Evolutionary conservation across 1,284 basidiomycete species (phyloP).

Genomic region (Trichosporon faecale): DNA sequence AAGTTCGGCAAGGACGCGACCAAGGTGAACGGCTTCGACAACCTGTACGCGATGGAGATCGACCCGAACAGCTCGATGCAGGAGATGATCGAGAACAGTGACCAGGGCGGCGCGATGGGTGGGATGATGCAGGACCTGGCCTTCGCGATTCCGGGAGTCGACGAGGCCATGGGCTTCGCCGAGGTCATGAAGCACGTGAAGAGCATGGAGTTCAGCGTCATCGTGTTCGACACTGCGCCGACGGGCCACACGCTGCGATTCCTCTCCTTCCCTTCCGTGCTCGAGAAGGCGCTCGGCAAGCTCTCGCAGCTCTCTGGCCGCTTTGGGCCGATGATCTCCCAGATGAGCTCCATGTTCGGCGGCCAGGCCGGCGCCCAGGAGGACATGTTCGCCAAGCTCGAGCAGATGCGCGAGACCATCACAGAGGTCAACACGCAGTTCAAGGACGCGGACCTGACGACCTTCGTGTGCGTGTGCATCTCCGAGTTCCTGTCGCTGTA

Average conservation of each 20-base stretch:
- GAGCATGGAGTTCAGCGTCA: conserved; percentile 99
- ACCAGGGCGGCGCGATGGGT: conserved; percentile 87
- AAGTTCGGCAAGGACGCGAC: conserved; percentile 99
- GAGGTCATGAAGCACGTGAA: conserved; percentile 99
- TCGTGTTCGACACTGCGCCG: conserved; percentile 98
- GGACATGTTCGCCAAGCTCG: conserved; percentile 97
- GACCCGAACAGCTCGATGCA: conserved; percentile 95
- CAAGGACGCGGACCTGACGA: conserved; percentile 98
- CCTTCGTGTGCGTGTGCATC: conserved; percentile 97
- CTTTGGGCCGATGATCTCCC: conserved; percentile 95
- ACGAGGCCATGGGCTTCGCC: conserved; percentile 99
- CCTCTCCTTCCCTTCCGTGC: conserved; percentile 93
- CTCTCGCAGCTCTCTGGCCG: conserved; percentile 84
- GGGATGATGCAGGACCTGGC: conserved; percentile 99
- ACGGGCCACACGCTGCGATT: conserved; percentile 98
- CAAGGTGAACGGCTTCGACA: conserved; percentile 97
- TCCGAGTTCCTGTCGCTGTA: conserved; percentile 97
- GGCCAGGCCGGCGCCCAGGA: conserved; percentile 70
- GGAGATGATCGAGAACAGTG: conserved; percentile 84
- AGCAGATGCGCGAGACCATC: conserved; percentile 94
- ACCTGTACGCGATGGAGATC: conserved; percentile 98
- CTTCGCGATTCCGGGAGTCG: conserved; percentile 97
- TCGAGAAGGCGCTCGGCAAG: conserved; percentile 96
- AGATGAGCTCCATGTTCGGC: conserved; percentile 96
- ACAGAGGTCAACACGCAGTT: conserved; percentile 99